phyloP scores from a whole-genome alignment of 192 early-diverging fungal genomes.

The Gigaspora rosea region DNA sequence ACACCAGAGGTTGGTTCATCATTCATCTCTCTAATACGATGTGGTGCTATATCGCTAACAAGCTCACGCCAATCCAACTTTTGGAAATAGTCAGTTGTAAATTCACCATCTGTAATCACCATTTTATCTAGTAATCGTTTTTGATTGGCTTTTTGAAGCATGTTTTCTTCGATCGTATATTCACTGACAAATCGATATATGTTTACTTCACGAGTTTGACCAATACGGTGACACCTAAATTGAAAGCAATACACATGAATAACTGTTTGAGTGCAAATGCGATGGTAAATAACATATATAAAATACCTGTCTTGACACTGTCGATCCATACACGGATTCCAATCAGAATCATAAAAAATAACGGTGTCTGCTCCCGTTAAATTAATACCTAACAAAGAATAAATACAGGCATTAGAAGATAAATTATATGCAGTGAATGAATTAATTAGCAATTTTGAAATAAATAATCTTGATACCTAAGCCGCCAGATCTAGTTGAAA shows the following conservation, averaged over 20 bases:
- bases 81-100: conserved; percentile 65
- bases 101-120: conserved; percentile 78
- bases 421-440: too few relatives aligned
- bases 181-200: conserved; percentile 77
- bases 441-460: too few relatives aligned
- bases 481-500: conserved; percentile 71
- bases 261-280: too few relatives aligned
- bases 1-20: conserved; percentile 37
- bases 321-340: conserved; percentile 76
- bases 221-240: conserved; percentile 63
- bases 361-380: conserved; percentile 79
- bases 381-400: conserved; percentile 53
- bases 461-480: conserved; percentile 39
- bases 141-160: conserved; percentile 76
- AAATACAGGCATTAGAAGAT: too few relatives aligned
- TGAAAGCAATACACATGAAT: too few relatives aligned
- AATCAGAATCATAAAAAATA: conserved; percentile 78
- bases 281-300: too few relatives aligned
- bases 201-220: conserved; percentile 71
- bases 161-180: conserved; percentile 75
- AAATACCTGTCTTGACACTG: conserved; percentile 64
- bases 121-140: conserved; percentile 78
- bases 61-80: conserved; percentile 63
- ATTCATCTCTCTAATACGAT: conserved; percentile 31
- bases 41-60: conserved; percentile 43